These are phyloP conservation scores for Gonapodya sp. DNA, from an alignment of 192 early-diverging fungal species.

Conservation along the genomic window DNA sequence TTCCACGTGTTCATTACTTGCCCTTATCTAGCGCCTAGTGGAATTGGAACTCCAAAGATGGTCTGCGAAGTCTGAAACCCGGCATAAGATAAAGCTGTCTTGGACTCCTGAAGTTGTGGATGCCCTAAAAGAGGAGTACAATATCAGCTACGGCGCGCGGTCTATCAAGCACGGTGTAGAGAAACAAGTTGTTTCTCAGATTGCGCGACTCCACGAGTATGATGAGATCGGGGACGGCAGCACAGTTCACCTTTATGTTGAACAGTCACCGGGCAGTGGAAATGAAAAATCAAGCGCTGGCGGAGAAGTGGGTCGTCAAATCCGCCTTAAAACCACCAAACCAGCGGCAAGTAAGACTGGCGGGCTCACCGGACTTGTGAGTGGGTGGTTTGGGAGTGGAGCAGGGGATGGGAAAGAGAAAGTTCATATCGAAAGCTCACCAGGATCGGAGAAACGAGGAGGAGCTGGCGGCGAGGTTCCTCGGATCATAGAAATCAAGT, in stretches of 20 bases:
- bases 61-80: slow-evolving; percentile 27
- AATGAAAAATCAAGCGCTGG: no score
- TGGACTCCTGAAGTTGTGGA: slow-evolving; percentile 30
- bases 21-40: slow-evolving; percentile 20
- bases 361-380: not conserved
- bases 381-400: not conserved
- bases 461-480: not conserved
- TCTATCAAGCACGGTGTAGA: slow-evolving; percentile 38
- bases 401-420: not conserved
- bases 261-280: not conserved
- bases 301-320: not conserved
- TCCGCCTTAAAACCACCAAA: not conserved
- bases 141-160: slow-evolving; percentile 33
- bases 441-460: not conserved
- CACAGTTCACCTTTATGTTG: slow-evolving; percentile 20
- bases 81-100: slow-evolving; percentile 28
- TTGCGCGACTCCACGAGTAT: slow-evolving; percentile 32
- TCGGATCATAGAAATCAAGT: not conserved
- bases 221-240: slow-evolving; percentile 32
- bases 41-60: slow-evolving; percentile 25
- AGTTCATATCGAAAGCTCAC: not conserved
- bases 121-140: slow-evolving; percentile 24
- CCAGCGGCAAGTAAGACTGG: not conserved
- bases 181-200: slow-evolving; percentile 28
- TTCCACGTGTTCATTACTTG: no score